phyloP scores from a whole-genome alignment of 345 rosid species.

The Cochlearia excelsa region DNA sequence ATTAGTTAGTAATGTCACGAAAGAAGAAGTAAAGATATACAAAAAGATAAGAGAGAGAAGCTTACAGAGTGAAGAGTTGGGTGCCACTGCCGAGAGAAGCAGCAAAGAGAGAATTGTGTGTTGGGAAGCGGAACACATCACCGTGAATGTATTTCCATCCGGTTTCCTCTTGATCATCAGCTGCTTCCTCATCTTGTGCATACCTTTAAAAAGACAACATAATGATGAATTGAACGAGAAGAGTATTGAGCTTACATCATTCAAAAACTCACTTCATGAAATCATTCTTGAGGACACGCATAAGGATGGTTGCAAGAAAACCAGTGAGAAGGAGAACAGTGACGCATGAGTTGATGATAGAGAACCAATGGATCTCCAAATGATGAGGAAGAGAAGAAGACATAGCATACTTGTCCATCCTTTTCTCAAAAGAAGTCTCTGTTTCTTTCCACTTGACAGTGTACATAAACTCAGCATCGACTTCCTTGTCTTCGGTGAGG shows the following conservation, averaged over 20 bases:
- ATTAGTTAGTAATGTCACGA: neutral
- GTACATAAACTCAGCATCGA: conserved; percentile 72
- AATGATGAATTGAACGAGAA: too few species aligned
- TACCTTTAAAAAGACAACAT: conserved; percentile 40
- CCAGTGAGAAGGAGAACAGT: conserved; percentile 90
- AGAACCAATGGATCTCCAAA: conserved; percentile 93
- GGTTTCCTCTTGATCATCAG: conserved; percentile 82
- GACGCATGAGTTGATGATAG: conserved; percentile 83
- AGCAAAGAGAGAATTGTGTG: conserved; percentile 64
- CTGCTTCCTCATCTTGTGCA: conserved; percentile 86
- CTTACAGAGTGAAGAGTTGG: conserved; percentile 81
- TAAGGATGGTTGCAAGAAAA: conserved; percentile 84
- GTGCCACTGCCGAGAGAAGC: conserved; percentile 80
- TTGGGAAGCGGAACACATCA: conserved; percentile 81
- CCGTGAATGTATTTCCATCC: conserved; percentile 93
- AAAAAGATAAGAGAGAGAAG: neutral
- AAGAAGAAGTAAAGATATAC: neutral
- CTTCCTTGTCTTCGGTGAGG: conserved; percentile 76
- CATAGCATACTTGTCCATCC: conserved; percentile 83
- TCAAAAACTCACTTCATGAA: conserved; percentile 67
- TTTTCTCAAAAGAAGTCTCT: conserved; percentile 68
- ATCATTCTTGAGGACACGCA: conserved; percentile 89
- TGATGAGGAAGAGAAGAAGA: conserved; percentile 90
- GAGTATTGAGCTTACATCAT: too few species aligned
- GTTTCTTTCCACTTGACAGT: conserved; percentile 94